These are phyloP conservation scores for Ephemerocybe angulata DNA, from an alignment of 768 basidiomycete genomes.

Conservation along the genomic window DNA sequence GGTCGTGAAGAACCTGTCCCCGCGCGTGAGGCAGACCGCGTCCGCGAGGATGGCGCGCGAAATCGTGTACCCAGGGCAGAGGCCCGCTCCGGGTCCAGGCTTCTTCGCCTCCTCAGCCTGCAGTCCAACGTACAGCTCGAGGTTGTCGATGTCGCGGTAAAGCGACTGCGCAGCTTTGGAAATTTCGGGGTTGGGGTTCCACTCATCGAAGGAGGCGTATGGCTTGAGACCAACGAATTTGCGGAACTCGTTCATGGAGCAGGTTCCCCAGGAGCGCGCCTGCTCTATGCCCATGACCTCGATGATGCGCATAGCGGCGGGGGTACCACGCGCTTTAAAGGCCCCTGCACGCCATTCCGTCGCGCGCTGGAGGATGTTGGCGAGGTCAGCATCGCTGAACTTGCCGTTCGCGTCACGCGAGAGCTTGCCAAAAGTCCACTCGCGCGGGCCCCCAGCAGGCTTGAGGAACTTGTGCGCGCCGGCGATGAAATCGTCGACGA, in stretches of 20 bases:
- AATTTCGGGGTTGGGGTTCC: slow-evolving; percentile 63
- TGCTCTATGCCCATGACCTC: slow-evolving; percentile 70
- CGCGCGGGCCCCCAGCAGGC: slow-evolving; percentile 30
- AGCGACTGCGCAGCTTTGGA: slow-evolving; percentile 56
- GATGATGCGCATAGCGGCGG: slow-evolving; percentile 58
- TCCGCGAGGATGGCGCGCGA: slow-evolving; percentile 82
- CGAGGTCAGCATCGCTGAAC: slow-evolving; percentile 63
- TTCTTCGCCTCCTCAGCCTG: slow-evolving; percentile 71
- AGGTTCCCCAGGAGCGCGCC: slow-evolving; percentile 65
- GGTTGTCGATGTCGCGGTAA: slow-evolving; percentile 70
- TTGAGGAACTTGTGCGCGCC: slow-evolving; percentile 28
- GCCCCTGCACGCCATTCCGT: slow-evolving; percentile 58
- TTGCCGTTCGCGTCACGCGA: slow-evolving; percentile 47
- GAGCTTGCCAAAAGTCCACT: slow-evolving; percentile 59
- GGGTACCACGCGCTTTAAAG: slow-evolving; percentile 67
- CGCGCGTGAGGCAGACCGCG: slow-evolving; percentile 70
- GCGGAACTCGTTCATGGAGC: slow-evolving; percentile 75
- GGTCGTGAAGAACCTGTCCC: slow-evolving; percentile 75
- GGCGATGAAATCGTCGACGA: slow-evolving; percentile 33
- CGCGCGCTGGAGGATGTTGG: slow-evolving; percentile 57
- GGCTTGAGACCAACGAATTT: slow-evolving; percentile 69
- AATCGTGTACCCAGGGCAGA: slow-evolving; percentile 82
- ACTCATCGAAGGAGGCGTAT: slow-evolving; percentile 61
- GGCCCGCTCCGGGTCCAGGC: slow-evolving; percentile 63
- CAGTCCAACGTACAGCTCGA: slow-evolving; percentile 74